Evolutionary conservation across 1,284 basidiomycete species (phyloP).

Genomic region (Puccinia brachypodii): DNA sequence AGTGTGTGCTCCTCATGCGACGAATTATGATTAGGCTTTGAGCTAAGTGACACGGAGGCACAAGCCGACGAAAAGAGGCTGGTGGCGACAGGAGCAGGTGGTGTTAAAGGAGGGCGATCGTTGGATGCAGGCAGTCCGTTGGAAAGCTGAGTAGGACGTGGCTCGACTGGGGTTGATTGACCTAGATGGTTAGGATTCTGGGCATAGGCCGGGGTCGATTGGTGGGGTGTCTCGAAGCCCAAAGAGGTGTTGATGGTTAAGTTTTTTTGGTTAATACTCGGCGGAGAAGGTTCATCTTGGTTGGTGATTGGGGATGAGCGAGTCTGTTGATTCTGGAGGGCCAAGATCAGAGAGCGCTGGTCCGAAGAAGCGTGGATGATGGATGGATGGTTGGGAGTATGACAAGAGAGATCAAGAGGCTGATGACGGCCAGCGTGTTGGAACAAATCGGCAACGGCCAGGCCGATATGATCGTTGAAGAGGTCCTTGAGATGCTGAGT

Average conservation of each 20-base stretch:
- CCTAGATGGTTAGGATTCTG: background rate
- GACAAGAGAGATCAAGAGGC: background rate
- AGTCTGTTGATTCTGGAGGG: conserved; percentile 12
- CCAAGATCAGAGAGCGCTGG: conserved; percentile 21
- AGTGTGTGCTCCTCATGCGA: background rate
- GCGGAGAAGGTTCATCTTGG: conserved; percentile 26
- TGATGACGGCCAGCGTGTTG: conserved; percentile 12
- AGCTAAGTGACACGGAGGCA: conserved; percentile 15
- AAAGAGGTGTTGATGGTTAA: conserved; percentile 14
- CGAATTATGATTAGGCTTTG: conserved; percentile 10
- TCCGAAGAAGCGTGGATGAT: conserved; percentile 24
- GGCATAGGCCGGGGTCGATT: background rate
- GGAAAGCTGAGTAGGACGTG: background rate
- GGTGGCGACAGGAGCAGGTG: background rate
- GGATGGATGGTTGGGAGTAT: conserved; percentile 9
- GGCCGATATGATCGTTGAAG: conserved; percentile 29
- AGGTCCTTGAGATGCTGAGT: conserved; percentile 31
- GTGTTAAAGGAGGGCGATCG: conserved; percentile 9
- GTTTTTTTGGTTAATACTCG: conserved; percentile 2
- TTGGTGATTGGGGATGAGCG: conserved; percentile 19
- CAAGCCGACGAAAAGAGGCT: conserved; percentile 4
- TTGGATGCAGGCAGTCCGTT: background rate
- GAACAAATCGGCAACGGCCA: conserved; percentile 37
- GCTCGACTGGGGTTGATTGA: conserved; percentile 6
- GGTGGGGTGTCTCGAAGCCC: conserved; percentile 13